Evolutionary conservation across 495 filamentous ascomycete genomes (phyloP), one percentile per base, ranked within the genome.

Genomic region (Penicillium salamii): DNA sequence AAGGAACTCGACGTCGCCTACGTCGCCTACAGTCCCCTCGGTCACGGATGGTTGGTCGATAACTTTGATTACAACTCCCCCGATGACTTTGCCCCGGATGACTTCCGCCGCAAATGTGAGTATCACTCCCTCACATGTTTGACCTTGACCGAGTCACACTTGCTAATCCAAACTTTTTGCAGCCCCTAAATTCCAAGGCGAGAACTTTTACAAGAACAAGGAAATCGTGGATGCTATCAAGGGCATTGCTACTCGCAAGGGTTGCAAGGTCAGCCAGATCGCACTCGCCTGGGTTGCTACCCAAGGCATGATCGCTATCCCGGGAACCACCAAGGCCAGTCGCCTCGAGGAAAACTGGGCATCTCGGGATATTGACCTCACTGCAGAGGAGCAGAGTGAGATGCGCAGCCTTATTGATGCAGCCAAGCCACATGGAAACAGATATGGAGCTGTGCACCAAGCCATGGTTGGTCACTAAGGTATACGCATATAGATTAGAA

Each of bases 141-240:
- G n/a, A n/a, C n/a, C n/a, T n/a, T n/a, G n/a, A n/a, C n/a, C n/a
- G n/a, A n/a, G n/a, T n/a, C n/a, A n/a, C n/a, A 39, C n/a, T 53
- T 26, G 46, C 34, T 32, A 12, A 23, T 13, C 31, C 21, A 15
- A 18, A 9, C 3, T 6, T 38, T 26, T 5, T 14, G 33, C 2
- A 77, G 72, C 49, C 4, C 72, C 74, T 17, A 76, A 76, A 42
- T 77, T 77, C 51, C 72, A 77, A 55, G 71, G 71, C 19, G 74
- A 77, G 11, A 77, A 77, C 50, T 77, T 77, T 54, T 75, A 72
- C 58, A 72, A 72, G 50, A 77, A 77, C 44, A 53, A 46, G 12
- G 65, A 59, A 17, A 74, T 77, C 32, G 70, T 76, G 5, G 69
- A 74, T 1, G 67, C 72, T 35, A 69, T 74, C 23, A 71, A 72